Percentiles rank a stretch among this genome's conserved stretches.
Conservation (phyloP, 192 early-diverging fungal genomes). For the Pilaira anomala region DNA sequence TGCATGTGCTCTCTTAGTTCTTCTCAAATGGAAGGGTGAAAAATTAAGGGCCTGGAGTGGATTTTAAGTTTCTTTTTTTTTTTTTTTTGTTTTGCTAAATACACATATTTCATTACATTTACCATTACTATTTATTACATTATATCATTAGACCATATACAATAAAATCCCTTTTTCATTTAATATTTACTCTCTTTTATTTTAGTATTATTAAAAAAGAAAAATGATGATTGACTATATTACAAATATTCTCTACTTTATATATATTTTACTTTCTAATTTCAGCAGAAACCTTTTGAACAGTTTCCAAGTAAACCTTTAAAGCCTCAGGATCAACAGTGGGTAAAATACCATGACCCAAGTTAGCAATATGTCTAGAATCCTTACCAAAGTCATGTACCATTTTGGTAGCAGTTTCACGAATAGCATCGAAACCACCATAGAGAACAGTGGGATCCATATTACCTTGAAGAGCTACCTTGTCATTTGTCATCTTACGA, state of each 20-base stretch:
- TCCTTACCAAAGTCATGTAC: slow-evolving; percentile 72
- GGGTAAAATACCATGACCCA: slow-evolving; percentile 97
- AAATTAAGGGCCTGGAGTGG: no score
- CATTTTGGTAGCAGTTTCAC: slow-evolving; percentile 73
- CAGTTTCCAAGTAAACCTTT: slow-evolving; percentile 65
- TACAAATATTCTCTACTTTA: background rate
- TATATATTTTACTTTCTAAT: slow-evolving; percentile 40
- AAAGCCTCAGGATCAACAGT: slow-evolving; percentile 69
- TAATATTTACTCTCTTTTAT: no score
- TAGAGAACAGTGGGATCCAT: slow-evolving; percentile 88
- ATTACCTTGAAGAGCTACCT: slow-evolving; percentile 88
- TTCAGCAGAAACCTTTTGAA: slow-evolving; percentile 58
- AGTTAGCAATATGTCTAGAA: slow-evolving; percentile 83
- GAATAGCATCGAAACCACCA: slow-evolving; percentile 70
- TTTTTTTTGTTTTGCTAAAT: no score
- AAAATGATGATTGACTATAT: background rate
- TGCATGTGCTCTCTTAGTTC: no score
- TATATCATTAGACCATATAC: no score
- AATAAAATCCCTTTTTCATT: no score
- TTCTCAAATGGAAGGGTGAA: no score
- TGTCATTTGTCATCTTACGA: slow-evolving; percentile 46
- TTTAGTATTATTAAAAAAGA: no score
- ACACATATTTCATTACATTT: no score
- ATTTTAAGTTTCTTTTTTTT: no score
- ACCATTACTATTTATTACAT: no score